Base-by-base conservation (phyloP, 176 grass and related monocot genomes). In the Metroxylon sagu region DNA sequence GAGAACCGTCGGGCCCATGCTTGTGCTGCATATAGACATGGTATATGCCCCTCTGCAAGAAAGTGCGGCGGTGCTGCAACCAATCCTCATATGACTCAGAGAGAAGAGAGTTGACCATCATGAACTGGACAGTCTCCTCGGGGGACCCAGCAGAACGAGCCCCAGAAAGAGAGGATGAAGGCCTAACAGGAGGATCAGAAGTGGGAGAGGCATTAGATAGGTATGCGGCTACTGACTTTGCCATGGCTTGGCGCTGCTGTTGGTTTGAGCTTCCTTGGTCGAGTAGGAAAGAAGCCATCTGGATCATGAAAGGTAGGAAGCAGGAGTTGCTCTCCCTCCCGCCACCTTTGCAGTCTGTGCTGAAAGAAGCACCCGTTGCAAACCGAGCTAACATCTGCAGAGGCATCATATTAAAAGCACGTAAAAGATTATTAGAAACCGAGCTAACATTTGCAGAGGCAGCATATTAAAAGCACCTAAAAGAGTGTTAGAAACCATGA, bases 101-200 rank as follows among this genome's bases (percentile, higher is more conserved):
- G 21, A 97, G 65, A 19, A 97, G 84, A 53, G 92, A 97, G 57
- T 85, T 85, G 15, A 91, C 87, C 92, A 97, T 97, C 92, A 97
- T 97, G 55, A 88, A 97, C 62, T 97, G 92, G 62, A 97, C 81
- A 0, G 84, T 97, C 62, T 97, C 92, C 71, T 97, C 92, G 0
- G 75, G 72, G 14, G 76, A 72, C 48, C 80, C 63, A 70, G 69
- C 39, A 55, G 72, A 58, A 50, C 91, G 86, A 27, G 86, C 61
- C 63, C 80, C 86, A 66, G 77, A 49, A 49, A 70, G 63, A 23
- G 81, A 66, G 26, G 67, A 27, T 19, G 58, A 72, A 57, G 56
- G 50, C 35, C 74, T 52, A 26, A 49, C 49, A 4, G 62, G 59
- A 67, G 84, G 78, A 26, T 89, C 81, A 1, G 67, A 27, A 25